A percentile compares a stretch with the other conserved stretches of the same genome.
phyloP scores from a whole-genome alignment of 2,329 filamentous ascomycete species.

The Aspergillus uvarum region DNA sequence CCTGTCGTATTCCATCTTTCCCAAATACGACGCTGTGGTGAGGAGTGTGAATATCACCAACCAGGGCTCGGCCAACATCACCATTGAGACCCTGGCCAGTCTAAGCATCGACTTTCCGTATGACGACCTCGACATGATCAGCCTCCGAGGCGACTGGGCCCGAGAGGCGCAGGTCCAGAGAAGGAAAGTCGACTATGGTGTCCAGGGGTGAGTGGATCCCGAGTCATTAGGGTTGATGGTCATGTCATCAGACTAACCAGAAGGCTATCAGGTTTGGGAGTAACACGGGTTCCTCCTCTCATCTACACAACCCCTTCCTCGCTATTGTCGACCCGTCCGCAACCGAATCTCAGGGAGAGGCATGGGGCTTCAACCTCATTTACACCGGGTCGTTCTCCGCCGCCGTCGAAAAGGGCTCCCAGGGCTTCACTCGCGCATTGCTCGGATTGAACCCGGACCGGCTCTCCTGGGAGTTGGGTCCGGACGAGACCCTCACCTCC shows the following conservation, averaged over 20 bases:
- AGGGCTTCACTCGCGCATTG: conserved; percentile 60
- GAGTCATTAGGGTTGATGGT: neutral
- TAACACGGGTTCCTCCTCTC: conserved; percentile 61
- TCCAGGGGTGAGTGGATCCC: conserved; percentile 48
- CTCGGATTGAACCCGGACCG: conserved; percentile 63
- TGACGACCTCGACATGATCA: conserved; percentile 62
- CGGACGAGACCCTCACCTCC: conserved; percentile 59
- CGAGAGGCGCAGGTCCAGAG: conserved; percentile 57
- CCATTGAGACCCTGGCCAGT: conserved; percentile 59
- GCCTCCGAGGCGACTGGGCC: conserved; percentile 63
- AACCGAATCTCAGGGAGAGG: conserved; percentile 61
- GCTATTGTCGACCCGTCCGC: conserved; percentile 56
- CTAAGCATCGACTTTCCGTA: conserved; percentile 63
- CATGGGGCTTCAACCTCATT: conserved; percentile 64
- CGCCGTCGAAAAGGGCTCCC: conserved; percentile 62
- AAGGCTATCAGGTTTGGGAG: conserved; percentile 55
- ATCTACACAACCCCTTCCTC: conserved; percentile 65
- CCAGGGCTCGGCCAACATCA: conserved; percentile 53
- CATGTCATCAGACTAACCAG: too few relatives aligned
- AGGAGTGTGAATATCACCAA: conserved; percentile 64
- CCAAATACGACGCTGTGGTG: conserved; percentile 60
- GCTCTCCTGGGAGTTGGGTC: conserved; percentile 57
- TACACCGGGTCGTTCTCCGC: conserved; percentile 64
- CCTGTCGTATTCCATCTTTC: conserved; percentile 64
- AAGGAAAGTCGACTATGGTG: conserved; percentile 57